These are phyloP conservation scores for Malassezia obtusa DNA, from an alignment of 1,284 basidiomycete genomes.

Conservation along the genomic window DNA sequence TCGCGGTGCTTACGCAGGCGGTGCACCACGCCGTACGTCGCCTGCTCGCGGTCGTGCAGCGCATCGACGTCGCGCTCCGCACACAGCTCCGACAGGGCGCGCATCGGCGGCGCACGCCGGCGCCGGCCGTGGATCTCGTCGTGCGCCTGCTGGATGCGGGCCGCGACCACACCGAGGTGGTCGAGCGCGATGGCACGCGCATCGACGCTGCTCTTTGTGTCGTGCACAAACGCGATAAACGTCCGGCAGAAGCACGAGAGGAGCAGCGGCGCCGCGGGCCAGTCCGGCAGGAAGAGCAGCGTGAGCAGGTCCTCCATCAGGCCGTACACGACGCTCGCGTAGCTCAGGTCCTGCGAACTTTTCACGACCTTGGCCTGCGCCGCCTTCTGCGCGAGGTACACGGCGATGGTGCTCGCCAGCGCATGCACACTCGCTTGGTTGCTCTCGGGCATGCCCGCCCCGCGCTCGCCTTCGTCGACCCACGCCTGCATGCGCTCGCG, in stretches of 20 bases:
- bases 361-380: conserved; percentile 33
- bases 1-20: conserved; percentile 52
- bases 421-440: conserved; percentile 8
- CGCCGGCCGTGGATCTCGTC: not conserved
- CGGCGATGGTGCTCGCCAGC: conserved; percentile 60
- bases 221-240: conserved; percentile 53
- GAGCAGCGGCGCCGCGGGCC: conserved; percentile 80
- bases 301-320: conserved; percentile 77
- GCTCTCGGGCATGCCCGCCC: not conserved
- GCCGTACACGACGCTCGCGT: conserved; percentile 78
- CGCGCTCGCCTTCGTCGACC: not conserved
- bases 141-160: conserved; percentile 56
- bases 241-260: conserved; percentile 32
- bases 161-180: conserved; percentile 81
- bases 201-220: conserved; percentile 57
- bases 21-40: conserved; percentile 60
- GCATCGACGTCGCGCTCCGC: conserved; percentile 50
- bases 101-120: not conserved
- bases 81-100: not conserved
- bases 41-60: conserved; percentile 56
- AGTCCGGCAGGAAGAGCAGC: conserved; percentile 86
- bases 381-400: conserved; percentile 63
- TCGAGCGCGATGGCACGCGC: conserved; percentile 75
- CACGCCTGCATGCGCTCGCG: conserved; percentile 20
- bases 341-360: conserved; percentile 49